Evolutionary conservation across 768 basidiomycete genomes (phyloP).

Genomic region (Russula sp.): DNA sequence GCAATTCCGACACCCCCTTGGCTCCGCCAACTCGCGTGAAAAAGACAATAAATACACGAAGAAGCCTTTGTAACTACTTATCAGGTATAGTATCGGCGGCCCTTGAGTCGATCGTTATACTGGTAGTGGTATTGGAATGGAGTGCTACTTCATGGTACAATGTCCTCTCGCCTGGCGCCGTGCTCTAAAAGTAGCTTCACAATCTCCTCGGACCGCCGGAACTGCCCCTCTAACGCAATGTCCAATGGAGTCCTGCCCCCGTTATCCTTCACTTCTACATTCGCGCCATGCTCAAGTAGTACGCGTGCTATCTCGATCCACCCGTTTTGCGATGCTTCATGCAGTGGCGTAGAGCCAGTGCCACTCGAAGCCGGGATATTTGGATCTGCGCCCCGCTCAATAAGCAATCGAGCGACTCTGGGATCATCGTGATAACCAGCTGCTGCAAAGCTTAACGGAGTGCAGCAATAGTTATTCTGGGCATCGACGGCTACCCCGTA

Average conservation of each 20-base stretch:
- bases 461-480: not conserved
- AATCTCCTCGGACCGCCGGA: not conserved
- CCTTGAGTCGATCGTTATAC: too few species aligned
- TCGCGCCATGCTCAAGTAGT: not conserved
- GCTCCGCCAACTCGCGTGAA: too few species aligned
- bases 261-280: not conserved
- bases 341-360: not conserved
- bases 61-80: too few species aligned
- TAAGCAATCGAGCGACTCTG: not conserved
- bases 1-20: too few species aligned
- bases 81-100: too few species aligned
- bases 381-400: not conserved
- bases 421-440: not conserved
- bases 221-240: not conserved
- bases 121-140: too few species aligned
- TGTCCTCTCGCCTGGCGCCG: not conserved
- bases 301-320: not conserved
- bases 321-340: fast-evolving
- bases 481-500: not conserved
- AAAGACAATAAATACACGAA: too few species aligned
- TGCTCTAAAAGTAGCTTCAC: not conserved
- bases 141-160: too few species aligned
- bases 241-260: not conserved
- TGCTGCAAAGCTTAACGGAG: not conserved
- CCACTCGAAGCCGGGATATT: fast-evolving